Evolutionary conservation across 352 stramenopile species (phyloP).

Genomic region (Vaucheria bursata): DNA sequence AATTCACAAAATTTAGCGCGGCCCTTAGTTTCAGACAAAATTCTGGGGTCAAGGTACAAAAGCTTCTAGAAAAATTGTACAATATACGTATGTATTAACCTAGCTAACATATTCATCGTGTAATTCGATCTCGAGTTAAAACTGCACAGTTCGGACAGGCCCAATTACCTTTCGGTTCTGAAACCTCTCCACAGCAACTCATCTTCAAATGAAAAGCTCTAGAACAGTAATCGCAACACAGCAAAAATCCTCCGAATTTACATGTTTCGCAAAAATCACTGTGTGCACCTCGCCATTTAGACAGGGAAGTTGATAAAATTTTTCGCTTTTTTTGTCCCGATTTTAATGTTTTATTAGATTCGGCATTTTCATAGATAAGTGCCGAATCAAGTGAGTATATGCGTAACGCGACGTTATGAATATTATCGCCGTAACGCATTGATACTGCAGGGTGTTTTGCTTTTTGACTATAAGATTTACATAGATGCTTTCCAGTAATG

Average conservation of each 20-base stretch:
- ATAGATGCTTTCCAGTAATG: too few relatives aligned
- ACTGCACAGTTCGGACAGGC: neutral
- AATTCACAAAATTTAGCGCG: too few relatives aligned
- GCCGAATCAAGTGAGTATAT: slow-evolving; percentile 29
- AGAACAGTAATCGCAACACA: slow-evolving; percentile 42
- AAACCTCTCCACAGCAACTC: neutral
- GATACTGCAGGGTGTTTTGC: neutral
- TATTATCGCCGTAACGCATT: neutral
- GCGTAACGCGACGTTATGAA: slow-evolving; percentile 7
- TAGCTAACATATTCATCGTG: too few relatives aligned
- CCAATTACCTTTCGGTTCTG: neutral
- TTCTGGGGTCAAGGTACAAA: too few relatives aligned
- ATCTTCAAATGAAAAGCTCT: slow-evolving; percentile 18
- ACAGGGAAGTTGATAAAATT: neutral
- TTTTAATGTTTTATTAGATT: neutral
- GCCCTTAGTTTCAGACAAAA: too few relatives aligned
- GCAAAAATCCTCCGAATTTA: slow-evolving; percentile 14
- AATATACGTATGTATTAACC: too few relatives aligned
- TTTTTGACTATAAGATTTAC: too few relatives aligned
- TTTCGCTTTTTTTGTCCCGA: neutral
- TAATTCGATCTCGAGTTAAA: too few relatives aligned
- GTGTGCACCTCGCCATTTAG: neutral
- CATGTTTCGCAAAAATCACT: slow-evolving; percentile 20
- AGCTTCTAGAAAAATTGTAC: too few relatives aligned
- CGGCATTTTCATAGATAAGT: slow-evolving; percentile 24